These are phyloP conservation scores for Colletotrichum simmondsii DNA, from an alignment of 2,329 filamentous ascomycete species.

Conservation along the genomic window DNA sequence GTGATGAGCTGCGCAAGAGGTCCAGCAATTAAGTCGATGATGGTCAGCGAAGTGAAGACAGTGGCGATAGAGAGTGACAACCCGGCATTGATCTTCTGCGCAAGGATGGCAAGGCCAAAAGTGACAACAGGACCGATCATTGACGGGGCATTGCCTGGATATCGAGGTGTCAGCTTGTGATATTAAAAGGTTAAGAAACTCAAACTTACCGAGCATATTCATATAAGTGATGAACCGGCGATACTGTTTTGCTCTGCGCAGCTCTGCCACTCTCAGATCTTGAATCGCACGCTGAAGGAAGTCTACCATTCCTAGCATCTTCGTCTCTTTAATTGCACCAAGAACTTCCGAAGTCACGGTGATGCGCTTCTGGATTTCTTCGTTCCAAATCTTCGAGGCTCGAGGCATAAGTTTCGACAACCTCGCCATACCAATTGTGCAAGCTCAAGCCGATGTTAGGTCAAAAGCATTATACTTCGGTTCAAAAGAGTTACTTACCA, in stretches of 20 bases:
- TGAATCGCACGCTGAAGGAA: conserved; percentile 36
- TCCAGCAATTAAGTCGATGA: conserved; percentile 37
- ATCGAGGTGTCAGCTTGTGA: neutral
- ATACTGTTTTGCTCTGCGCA: conserved; percentile 37
- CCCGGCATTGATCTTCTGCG: conserved; percentile 1
- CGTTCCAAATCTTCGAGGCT: conserved; percentile 43
- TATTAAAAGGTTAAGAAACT: neutral
- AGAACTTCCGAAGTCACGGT: conserved; percentile 42
- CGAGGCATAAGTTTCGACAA: conserved; percentile 40
- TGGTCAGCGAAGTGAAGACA: conserved; percentile 39
- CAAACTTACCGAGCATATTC: conserved; percentile 15
- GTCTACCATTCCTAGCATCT: conserved; percentile 43
- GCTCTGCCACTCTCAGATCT: conserved; percentile 34
- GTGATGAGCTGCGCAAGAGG: conserved; percentile 37
- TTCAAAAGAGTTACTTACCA: conserved; percentile 23
- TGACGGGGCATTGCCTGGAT: conserved; percentile 25
- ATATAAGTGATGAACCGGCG: conserved; percentile 32
- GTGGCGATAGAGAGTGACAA: conserved; percentile 15
- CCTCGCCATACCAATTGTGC: conserved; percentile 40
- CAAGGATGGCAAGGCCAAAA: conserved; percentile 37
- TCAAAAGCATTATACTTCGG: neutral
- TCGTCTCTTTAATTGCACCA: conserved; percentile 43
- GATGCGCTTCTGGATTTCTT: conserved; percentile 43
- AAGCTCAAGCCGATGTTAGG: conserved; percentile 15
- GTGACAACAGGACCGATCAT: conserved; percentile 35